These are phyloP conservation scores for Paecilomyces variotii DNA, from an alignment of 2,329 filamentous ascomycete genomes.

Conservation along the genomic window DNA sequence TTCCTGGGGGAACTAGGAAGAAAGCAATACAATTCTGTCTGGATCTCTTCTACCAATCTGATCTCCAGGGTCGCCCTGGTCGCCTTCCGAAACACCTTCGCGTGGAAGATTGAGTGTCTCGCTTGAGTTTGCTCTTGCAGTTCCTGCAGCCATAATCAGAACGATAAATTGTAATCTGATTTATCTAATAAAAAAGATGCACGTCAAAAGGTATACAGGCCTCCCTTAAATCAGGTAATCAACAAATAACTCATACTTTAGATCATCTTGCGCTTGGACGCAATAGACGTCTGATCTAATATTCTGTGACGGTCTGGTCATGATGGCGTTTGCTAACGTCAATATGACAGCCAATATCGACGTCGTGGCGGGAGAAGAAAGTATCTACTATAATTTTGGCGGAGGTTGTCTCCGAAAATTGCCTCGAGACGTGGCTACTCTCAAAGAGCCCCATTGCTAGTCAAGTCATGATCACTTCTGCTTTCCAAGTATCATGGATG, in stretches of 20 bases:
- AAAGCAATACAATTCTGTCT: neutral
- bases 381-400: neutral
- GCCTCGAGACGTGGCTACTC: slow-evolving; percentile 5
- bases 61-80: neutral
- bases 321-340: neutral
- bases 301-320: neutral
- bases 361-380: neutral
- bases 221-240: neutral
- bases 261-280: neutral
- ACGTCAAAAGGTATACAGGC: neutral
- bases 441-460: slow-evolving; percentile 55
- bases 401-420: slow-evolving; percentile 3
- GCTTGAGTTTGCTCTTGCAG: neutral
- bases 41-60: neutral
- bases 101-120: neutral
- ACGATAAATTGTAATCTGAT: neutral
- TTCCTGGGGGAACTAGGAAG: neutral
- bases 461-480: slow-evolving; percentile 69
- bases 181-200: neutral
- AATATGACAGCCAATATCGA: neutral
- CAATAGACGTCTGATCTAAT: neutral
- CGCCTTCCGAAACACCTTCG: neutral
- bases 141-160: neutral
- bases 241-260: neutral
- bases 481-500: slow-evolving; percentile 50